A percentile compares a stretch with the other conserved stretches of the same genome.
Evolutionary conservation across 2,329 filamentous ascomycete species (phyloP).

Genomic region (Tolypocladium album): DNA sequence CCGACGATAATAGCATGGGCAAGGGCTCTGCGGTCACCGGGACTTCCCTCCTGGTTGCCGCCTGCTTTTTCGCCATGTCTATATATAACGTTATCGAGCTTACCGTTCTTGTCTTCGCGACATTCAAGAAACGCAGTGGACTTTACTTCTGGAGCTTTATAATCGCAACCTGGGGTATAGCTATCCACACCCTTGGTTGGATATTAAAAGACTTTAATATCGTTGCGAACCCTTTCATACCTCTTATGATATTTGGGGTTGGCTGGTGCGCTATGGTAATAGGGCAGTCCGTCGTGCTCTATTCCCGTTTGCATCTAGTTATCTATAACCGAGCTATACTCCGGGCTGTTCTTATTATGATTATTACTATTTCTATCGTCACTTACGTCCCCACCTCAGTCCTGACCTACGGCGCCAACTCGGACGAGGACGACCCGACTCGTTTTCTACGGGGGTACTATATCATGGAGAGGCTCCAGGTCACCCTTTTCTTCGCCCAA

Average conservation of each 20-base stretch:
- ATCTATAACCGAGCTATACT: background rate
- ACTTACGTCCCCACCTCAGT: background rate
- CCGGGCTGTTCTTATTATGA: conserved; percentile 12
- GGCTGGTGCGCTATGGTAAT: background rate
- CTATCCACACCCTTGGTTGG: background rate
- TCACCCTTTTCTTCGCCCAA: background rate
- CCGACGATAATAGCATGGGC: background rate
- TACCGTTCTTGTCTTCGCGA: conserved; percentile 16
- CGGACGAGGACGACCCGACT: background rate
- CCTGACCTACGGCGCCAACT: background rate
- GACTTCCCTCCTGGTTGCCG: background rate
- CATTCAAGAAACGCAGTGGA: conserved; percentile 18
- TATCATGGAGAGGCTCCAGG: background rate
- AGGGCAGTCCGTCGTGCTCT: background rate
- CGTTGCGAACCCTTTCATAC: background rate
- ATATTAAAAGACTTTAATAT: background rate
- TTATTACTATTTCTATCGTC: background rate
- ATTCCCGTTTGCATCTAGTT: background rate
- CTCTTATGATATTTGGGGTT: conserved; percentile 17
- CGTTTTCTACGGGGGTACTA: background rate
- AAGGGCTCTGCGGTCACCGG: background rate
- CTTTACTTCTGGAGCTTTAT: conserved; percentile 28
- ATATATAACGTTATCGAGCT: conserved; percentile 25
- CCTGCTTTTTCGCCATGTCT: conserved; percentile 8
- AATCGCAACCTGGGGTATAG: conserved; percentile 19